These are phyloP conservation scores for Candida adriatica DNA, from an alignment of 805 yeast genomes.

Conservation along the genomic window DNA sequence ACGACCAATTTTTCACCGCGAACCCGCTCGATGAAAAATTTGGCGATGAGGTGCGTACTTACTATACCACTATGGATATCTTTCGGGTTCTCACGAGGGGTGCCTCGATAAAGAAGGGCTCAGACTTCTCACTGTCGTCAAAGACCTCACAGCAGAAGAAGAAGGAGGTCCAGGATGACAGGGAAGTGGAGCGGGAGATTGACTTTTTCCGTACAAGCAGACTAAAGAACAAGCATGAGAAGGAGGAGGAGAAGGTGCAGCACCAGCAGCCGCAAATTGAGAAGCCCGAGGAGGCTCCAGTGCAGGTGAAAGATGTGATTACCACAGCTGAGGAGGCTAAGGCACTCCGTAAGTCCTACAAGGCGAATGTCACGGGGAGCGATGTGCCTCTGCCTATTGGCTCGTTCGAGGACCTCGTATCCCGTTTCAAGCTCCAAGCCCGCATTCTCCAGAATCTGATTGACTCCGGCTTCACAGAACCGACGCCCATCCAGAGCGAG, in stretches of 20 bases:
- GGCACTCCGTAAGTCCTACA: constrained; percentile 49
- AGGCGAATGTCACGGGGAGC: constrained; percentile 69
- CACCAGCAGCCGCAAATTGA: constrained; percentile 24
- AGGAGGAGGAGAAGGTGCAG: constrained; percentile 20
- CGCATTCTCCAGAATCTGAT: constrained; percentile 52
- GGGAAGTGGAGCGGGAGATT: constrained; percentile 59
- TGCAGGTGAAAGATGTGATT: constrained; percentile 30
- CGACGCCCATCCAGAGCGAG: constrained; percentile 92
- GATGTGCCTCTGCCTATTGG: constrained; percentile 91
- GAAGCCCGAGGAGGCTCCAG: constrained; percentile 1
- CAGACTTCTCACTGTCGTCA: constrained; percentile 24
- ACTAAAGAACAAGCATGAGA: constrained; percentile 19
- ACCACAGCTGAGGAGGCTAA: constrained; percentile 52
- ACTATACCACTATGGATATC: constrained; percentile 59
- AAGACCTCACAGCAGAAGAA: constrained; percentile 21
- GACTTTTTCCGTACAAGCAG: constrained; percentile 74
- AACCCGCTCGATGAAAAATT: no score
- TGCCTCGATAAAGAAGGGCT: constrained; percentile 61
- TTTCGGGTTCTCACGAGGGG: constrained; percentile 83
- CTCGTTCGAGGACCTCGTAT: constrained; percentile 72
- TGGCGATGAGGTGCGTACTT: no score
- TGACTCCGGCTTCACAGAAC: constrained; percentile 67
- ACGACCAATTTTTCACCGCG: no score
- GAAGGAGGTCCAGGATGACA: constrained; percentile 34
- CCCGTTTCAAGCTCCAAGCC: constrained; percentile 59